Conservation (phyloP, 1,284 basidiomycete species). For the Sanghuangporus weigelae region DNA sequence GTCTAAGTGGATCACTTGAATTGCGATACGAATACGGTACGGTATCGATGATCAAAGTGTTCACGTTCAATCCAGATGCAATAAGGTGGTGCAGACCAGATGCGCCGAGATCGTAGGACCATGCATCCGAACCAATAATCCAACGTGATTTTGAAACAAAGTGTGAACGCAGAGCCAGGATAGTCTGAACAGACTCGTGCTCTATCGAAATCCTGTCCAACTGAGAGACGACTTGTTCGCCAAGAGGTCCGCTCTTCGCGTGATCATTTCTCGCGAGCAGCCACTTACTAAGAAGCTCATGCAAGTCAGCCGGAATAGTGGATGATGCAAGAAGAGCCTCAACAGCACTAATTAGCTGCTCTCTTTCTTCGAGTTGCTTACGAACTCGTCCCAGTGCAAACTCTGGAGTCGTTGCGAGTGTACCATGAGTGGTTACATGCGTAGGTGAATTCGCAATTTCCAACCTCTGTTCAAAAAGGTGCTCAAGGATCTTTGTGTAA, state of each 20-base stretch:
- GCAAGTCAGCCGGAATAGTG: slow-evolving; percentile 51
- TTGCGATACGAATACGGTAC: slow-evolving; percentile 81
- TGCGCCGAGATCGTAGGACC: slow-evolving; percentile 96
- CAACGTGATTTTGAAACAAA: slow-evolving; percentile 74
- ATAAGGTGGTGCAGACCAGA: slow-evolving; percentile 95
- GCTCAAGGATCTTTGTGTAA: slow-evolving; percentile 85
- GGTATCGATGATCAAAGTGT: slow-evolving; percentile 94
- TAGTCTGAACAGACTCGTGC: slow-evolving; percentile 44
- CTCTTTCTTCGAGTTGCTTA: slow-evolving; percentile 71
- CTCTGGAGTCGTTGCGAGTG: slow-evolving; percentile 82
- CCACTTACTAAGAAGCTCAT: slow-evolving; percentile 73
- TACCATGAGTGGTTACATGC: slow-evolving; percentile 56
- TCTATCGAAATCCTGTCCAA: slow-evolving; percentile 42
- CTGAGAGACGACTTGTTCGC: slow-evolving; percentile 45
- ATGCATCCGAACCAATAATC: slow-evolving; percentile 97
- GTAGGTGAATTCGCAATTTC: slow-evolving; percentile 83
- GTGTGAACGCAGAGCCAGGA: slow-evolving; percentile 56
- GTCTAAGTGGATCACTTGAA: slow-evolving; percentile 60
- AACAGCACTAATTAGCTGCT: slow-evolving; percentile 57
- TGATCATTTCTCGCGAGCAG: slow-evolving; percentile 60
- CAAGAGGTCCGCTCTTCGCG: slow-evolving; percentile 54
- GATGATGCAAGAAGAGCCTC: slow-evolving; percentile 45
- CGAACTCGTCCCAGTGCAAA: slow-evolving; percentile 91
- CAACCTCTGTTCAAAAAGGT: slow-evolving; percentile 80
- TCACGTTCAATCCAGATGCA: slow-evolving; percentile 86